Evolutionary conservation across 257 asterid species (phyloP).

Genomic region (Asclepias syriaca): DNA sequence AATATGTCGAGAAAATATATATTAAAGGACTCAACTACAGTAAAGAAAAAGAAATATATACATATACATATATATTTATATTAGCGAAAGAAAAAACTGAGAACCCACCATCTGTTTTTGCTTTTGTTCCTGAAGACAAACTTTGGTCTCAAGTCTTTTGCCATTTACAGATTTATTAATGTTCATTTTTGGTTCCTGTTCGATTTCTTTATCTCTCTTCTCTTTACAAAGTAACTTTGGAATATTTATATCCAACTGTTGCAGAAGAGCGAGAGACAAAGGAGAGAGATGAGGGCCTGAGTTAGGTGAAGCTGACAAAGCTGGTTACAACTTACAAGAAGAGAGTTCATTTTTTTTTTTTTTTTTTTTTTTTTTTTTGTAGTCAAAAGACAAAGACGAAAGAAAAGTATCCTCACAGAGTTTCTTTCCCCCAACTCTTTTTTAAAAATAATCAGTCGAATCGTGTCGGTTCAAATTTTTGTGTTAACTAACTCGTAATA

Average conservation of each 20-base stretch:
- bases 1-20: background rate
- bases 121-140: background rate
- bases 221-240: background rate
- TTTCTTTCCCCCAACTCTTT: too few species aligned
- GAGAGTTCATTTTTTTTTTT: background rate
- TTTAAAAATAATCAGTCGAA: too few species aligned
- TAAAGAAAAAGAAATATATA: too few species aligned
- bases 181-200: constrained; percentile 9
- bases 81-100: background rate
- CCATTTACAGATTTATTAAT: background rate
- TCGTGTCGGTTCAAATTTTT: too few species aligned
- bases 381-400: background rate
- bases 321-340: constrained; percentile 20
- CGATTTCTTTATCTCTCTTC: too few species aligned
- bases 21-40: background rate
- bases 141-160: constrained; percentile 1
- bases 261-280: background rate
- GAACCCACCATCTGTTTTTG: constrained; percentile 6
- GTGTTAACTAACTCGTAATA: too few species aligned
- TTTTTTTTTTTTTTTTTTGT: background rate
- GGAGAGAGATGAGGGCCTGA: background rate
- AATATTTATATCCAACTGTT: background rate
- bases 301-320: background rate
- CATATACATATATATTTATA: too few species aligned
- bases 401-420: too few species aligned